phyloP scores from a whole-genome alignment of 2,329 filamentous ascomycete genomes.

The Xylaria sp. region DNA sequence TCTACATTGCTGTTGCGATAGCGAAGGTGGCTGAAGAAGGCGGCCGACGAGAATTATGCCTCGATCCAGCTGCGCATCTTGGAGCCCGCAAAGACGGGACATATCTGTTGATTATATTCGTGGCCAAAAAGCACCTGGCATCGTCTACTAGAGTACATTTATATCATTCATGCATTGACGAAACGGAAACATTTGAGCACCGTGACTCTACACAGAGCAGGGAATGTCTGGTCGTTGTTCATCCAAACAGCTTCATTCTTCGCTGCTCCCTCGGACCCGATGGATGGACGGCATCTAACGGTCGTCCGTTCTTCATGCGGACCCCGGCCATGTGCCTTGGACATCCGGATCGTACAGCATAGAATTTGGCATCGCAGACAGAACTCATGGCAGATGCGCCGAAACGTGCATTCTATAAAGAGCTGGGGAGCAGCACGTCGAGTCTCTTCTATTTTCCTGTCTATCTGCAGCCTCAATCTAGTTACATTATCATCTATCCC shows the following conservation, averaged over 20 bases:
- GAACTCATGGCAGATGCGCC: background rate
- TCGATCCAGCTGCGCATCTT: background rate
- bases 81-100: too few species aligned
- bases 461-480: background rate
- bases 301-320: constrained; percentile 4
- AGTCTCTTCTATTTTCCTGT: background rate
- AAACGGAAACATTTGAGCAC: background rate
- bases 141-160: too few species aligned
- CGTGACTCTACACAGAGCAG: background rate
- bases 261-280: background rate
- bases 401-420: background rate
- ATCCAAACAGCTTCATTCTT: background rate
- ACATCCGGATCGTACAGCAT: background rate
- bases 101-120: background rate
- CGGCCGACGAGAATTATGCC: too few species aligned
- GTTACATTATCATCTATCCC: background rate
- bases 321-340: background rate
- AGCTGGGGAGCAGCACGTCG: background rate
- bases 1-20: background rate
- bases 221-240: too few species aligned
- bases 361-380: background rate
- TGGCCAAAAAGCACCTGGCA: too few species aligned
- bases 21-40: background rate
- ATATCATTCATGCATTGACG: background rate
- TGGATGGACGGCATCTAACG: background rate